These are phyloP conservation scores for Haplosporangium sp. DNA, from an alignment of 371 early-diverging fungal genomes.

Conservation along the genomic window DNA sequence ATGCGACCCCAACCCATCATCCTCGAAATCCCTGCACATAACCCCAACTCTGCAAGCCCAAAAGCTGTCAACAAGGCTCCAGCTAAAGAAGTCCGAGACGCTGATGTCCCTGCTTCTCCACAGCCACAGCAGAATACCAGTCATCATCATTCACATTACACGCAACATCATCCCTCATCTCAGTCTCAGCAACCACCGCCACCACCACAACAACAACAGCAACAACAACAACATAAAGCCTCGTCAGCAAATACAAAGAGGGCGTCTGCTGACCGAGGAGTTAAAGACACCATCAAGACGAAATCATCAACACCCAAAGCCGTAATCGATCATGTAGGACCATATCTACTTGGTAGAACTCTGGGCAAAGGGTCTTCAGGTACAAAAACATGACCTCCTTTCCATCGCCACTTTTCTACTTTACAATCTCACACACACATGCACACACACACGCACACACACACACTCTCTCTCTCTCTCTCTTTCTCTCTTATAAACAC, in stretches of 20 bases:
- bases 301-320: constrained; percentile 19
- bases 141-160: constrained; percentile 19
- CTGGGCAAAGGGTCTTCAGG: constrained; percentile 88
- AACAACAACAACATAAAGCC: constrained; percentile 8
- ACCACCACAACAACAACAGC: constrained; percentile 17
- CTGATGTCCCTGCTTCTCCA: constrained; percentile 26
- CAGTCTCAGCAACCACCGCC: background rate
- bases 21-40: constrained; percentile 32
- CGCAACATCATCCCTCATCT: constrained; percentile 14
- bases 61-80: constrained; percentile 6
- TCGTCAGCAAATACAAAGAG: constrained; percentile 11
- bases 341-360: constrained; percentile 83
- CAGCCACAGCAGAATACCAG: constrained; percentile 40
- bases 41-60: background rate
- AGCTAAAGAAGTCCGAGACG: constrained; percentile 26
- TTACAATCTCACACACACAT: background rate
- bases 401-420: background rate
- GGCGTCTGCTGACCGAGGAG: constrained; percentile 24
- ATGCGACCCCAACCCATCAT: constrained; percentile 24
- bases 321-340: constrained; percentile 66
- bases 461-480: background rate
- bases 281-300: constrained; percentile 14
- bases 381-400: constrained; percentile 38
- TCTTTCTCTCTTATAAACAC: too few relatives aligned
- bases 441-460: background rate